phyloP scores from a whole-genome alignment of 306 rosid species.

The Vicia sativa region DNA sequence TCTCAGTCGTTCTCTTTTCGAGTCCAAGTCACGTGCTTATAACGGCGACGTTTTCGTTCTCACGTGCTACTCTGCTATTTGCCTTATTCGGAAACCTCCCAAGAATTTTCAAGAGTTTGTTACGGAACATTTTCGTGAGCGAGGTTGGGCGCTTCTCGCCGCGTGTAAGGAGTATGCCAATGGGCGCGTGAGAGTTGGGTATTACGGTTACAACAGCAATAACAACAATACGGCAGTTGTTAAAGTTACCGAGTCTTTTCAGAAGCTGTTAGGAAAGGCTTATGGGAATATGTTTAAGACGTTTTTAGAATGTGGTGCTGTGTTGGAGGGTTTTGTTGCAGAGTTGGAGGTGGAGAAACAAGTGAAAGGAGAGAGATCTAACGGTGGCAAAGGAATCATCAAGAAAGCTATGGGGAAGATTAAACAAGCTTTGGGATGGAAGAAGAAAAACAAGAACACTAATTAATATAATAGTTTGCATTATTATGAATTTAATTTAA shows the following conservation, averaged over 20 bases:
- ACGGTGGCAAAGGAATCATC: neutral
- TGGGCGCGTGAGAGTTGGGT: slow-evolving; percentile 9
- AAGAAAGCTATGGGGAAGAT: slow-evolving; percentile 1
- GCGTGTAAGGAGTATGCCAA: slow-evolving; percentile 16
- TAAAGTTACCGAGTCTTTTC: neutral
- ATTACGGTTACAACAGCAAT: neutral
- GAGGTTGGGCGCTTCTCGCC: neutral
- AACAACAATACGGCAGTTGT: neutral
- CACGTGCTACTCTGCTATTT: neutral
- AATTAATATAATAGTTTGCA: too few species aligned
- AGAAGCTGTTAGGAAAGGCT: neutral
- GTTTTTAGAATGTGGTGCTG: neutral
- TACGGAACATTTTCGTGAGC: neutral
- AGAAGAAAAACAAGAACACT: neutral
- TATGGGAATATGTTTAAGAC: neutral
- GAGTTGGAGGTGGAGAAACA: neutral
- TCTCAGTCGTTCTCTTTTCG: neutral
- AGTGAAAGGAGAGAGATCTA: neutral
- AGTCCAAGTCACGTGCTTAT: neutral
- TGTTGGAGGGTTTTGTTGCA: neutral
- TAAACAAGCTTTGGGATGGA: neutral
- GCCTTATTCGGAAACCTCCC: neutral
- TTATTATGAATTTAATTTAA: too few species aligned
- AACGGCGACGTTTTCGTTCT: neutral
- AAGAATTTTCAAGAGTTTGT: neutral